Conservation (phyloP, 345 rosid species). For the Aquilaria sinensis region DNA sequence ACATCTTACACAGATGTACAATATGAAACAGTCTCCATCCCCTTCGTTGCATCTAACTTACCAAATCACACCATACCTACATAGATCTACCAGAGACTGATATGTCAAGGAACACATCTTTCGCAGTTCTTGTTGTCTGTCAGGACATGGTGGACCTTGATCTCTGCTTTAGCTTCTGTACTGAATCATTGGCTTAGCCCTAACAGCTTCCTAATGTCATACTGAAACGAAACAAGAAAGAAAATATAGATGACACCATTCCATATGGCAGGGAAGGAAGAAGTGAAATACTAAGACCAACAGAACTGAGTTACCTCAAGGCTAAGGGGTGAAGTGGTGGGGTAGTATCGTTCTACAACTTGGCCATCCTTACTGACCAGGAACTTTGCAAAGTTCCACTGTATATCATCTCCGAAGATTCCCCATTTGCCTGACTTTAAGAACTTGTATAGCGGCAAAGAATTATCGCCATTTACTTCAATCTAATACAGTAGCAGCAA, state of each 20-base stretch:
- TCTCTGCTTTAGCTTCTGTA: no score
- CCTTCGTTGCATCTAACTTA: no score
- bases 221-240: conserved; percentile 4
- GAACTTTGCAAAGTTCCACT: conserved; percentile 95
- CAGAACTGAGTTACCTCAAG: conserved; percentile 45
- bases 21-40: no score
- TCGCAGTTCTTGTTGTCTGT: no score
- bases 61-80: no score
- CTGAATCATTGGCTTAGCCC: neutral
- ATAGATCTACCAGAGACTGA: no score
- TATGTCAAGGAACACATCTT: no score
- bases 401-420: conserved; percentile 70
- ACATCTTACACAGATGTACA: no score
- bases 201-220: conserved; percentile 11
- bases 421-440: conserved; percentile 87
- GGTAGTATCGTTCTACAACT: conserved; percentile 73
- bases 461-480: conserved; percentile 74
- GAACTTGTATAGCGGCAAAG: conserved; percentile 71
- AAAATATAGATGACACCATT: neutral
- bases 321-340: conserved; percentile 76
- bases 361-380: conserved; percentile 72
- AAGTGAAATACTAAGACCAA: neutral
- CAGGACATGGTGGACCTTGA: no score
- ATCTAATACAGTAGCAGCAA: conserved; percentile 33
- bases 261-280: neutral